These are phyloP conservation scores for Botrytis galanthina DNA, from an alignment of 2,329 filamentous ascomycete genomes.

Conservation along the genomic window DNA sequence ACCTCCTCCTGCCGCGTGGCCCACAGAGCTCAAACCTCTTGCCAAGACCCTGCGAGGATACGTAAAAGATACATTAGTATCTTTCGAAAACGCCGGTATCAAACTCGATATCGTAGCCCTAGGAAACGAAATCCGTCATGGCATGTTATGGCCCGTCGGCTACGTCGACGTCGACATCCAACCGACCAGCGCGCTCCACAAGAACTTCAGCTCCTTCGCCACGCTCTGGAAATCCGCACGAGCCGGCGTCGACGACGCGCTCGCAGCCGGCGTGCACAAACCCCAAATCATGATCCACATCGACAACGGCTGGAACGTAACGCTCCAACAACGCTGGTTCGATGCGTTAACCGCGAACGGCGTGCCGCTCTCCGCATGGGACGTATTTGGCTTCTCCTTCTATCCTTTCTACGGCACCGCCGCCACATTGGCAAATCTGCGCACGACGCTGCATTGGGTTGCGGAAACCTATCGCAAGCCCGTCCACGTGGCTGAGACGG, in stretches of 20 bases:
- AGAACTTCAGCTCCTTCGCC: conserved; percentile 58
- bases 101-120: conserved; percentile 62
- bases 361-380: conserved; percentile 58
- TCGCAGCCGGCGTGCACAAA: conserved; percentile 44
- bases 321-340: conserved; percentile 59
- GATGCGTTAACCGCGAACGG: conserved; percentile 58
- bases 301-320: conserved; percentile 70
- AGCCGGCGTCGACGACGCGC: conserved; percentile 62
- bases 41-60: conserved; percentile 64
- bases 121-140: conserved; percentile 70
- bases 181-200: conserved; percentile 35
- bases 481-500: conserved; percentile 64
- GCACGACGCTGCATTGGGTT: conserved; percentile 55
- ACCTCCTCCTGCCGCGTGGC: conserved; percentile 62
- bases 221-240: conserved; percentile 57
- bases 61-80: conserved; percentile 59
- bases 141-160: conserved; percentile 65
- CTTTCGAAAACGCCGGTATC: conserved; percentile 56
- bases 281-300: conserved; percentile 73
- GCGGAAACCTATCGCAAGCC: conserved; percentile 61
- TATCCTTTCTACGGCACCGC: conserved; percentile 67
- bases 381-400: conserved; percentile 69
- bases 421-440: conserved; percentile 58
- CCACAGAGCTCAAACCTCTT: conserved; percentile 54
- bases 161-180: conserved; percentile 45